Base-by-base conservation (phyloP, 257 asterid species). In the Scutellaria galericulata region DNA sequence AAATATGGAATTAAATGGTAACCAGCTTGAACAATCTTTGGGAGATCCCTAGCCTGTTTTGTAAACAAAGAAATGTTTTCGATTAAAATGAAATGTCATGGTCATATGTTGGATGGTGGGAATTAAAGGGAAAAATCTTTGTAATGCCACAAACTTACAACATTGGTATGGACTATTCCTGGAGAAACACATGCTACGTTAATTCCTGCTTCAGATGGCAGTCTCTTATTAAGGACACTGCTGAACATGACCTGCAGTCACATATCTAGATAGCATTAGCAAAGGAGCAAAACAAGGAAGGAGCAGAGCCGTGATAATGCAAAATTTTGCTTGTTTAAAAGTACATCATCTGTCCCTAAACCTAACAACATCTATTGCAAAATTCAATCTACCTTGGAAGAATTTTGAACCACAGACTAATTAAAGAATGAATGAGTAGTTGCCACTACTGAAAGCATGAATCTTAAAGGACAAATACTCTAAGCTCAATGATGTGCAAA, bases 161-260 rank as follows among this genome's bases (percentile, higher is more conserved):
- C 98, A 80, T 95, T 95, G 68, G 99, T 92, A 56, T 90, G 96
- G 72, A 92, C 99, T 71, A 95, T 79, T 80, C 99, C 99, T 24
- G 99, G 98, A 42, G 98, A 90, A 68, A 83, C 95, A 76, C 99
- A 95, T 18, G 79, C 82, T 64, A 88, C 81, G 73, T 87, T 87
- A 80, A 95, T 82, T 74, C 98, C 98, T 74, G 96, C 79, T 92
- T 95, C 98, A 65, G 89, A 82, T 61, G 99, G 98, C 78, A 95
- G 73, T 72, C 89, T 84, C 83, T 95, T 95, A 52, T 92, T 92
- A 68, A 95, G 96, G 75, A 90, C 80, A 77, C 96, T 92, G 84
- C 97, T 90, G 83, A 90, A 90, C 98, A 92, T 90, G 70, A 95
- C 70, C 99, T 95, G 96, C 82, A 81, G 77, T 59, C 31, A 61